Evolutionary conservation across 768 basidiomycete species (phyloP), one percentile per base, ranked within the genome.

Genomic region (Boletus rubropictus): DNA sequence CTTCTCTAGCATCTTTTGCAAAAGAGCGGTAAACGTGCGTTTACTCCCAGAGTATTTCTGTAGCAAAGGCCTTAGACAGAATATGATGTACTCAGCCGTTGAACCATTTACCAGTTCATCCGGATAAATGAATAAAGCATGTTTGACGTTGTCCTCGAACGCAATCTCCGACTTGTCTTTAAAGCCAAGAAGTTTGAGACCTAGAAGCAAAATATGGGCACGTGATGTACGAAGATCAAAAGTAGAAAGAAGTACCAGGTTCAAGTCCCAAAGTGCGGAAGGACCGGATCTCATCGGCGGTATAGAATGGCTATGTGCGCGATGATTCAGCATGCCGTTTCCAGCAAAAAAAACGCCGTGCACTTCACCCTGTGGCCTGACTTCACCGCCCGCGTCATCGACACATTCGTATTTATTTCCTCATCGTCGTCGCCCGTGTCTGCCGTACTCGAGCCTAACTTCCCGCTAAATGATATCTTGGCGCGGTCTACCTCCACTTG

Each of bases 101-200:
- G 20, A 33, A 25, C 27, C 5, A 64, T 76, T 45, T 52, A 91
- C 95, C 68, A 79, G 69, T 63, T 99, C 96, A 58, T 94, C 84
- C 0, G 96, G 96, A 63, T 91, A 89, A 46, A 98, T 79, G 63
- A 98, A 98, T 38, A 80, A 67, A 0, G 93, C 84, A 66, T 97
- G 93, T 59, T 91, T 95, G 59, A 96, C 67, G 55, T 94, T 95
- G 61, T 97, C 90, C 61, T 93, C 87, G 54, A 94, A 87, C 2
- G 69, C 68, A 1, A 98, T 74, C 53, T 85, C 76, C 5, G 65
- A 66, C 11, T 75, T 76, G 44, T 84, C 74, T 62, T 93, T 92
- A 73, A 97, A 98, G 5, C 96, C 96, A 22, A 99, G 80, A 5
- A 99, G 80, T 64, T 86, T 92, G 61, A 99, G 79, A 10, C 84